A percentile compares a stretch with the other conserved stretches of the same genome.
Conservation (phyloP, 495 filamentous ascomycete species). For the Neurospora sp. region DNA sequence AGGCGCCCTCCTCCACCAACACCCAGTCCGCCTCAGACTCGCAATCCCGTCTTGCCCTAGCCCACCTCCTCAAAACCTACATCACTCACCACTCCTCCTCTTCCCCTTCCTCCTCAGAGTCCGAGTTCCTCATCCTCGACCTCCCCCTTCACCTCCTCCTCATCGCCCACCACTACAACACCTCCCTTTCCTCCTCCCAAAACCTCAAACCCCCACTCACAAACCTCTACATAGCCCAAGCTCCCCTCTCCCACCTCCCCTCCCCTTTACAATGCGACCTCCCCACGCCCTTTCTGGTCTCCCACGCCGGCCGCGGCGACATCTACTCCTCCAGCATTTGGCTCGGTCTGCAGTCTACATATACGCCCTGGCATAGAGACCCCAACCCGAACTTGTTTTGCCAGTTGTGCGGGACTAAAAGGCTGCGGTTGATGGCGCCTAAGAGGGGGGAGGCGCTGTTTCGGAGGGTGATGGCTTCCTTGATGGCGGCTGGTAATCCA, state of each 20-base stretch:
- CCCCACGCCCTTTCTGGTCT: slow-evolving; percentile 55
- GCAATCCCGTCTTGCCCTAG: neutral
- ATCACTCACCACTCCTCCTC: neutral
- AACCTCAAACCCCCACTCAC: slow-evolving; percentile 8
- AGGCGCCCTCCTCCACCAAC: neutral
- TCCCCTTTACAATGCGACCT: slow-evolving; percentile 50
- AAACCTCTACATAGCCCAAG: slow-evolving; percentile 76
- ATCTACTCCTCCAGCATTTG: slow-evolving; percentile 80
- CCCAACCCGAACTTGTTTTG: slow-evolving; percentile 92
- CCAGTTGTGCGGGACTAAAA: slow-evolving; percentile 67
- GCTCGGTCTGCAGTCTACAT: slow-evolving; percentile 77
- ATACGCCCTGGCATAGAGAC: slow-evolving; percentile 82
- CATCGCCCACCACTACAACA: neutral
- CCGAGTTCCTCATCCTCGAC: slow-evolving; percentile 24
- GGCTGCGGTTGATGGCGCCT: slow-evolving; percentile 59
- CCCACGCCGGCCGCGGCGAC: slow-evolving; percentile 53
- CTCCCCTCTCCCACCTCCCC: slow-evolving; percentile 56
- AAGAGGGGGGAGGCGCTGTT: slow-evolving; percentile 52
- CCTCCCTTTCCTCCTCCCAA: slow-evolving; percentile 27
- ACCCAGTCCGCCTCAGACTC: neutral
- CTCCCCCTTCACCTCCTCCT: slow-evolving; percentile 28
- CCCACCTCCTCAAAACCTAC: neutral
- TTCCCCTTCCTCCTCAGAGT: neutral
- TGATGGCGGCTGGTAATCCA: slow-evolving; percentile 40
- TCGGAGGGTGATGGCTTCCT: slow-evolving; percentile 35